A percentile compares a stretch with the other conserved stretches of the same genome.
Evolutionary conservation across 352 stramenopile genomes (phyloP).

Genomic region (Phytophthora macrochlamydospora): DNA sequence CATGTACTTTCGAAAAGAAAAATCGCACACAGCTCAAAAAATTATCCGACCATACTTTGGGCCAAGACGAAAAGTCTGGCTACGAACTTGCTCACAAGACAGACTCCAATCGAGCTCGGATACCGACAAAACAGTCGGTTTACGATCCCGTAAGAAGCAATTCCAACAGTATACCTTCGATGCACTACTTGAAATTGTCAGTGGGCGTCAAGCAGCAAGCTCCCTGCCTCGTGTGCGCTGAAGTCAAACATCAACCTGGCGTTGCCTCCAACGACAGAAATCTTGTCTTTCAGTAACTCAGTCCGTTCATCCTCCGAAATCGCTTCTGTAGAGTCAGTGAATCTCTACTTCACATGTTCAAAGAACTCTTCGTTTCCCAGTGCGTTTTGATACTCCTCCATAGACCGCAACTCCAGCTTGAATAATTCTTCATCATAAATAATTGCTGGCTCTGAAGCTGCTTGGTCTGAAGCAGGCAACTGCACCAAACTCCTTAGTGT

Average conservation of each 20-base stretch:
- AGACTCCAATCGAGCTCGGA: too few species aligned
- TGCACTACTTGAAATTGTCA: too few species aligned
- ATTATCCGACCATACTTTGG: too few species aligned
- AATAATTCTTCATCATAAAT: slow-evolving; percentile 4
- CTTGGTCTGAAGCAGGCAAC: neutral
- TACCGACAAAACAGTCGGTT: too few species aligned
- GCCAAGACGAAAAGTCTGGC: too few species aligned
- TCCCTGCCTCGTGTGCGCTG: neutral
- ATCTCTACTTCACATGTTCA: slow-evolving; percentile 7
- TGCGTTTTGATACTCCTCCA: slow-evolving; percentile 12
- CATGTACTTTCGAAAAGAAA: too few species aligned
- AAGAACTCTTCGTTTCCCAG: slow-evolving; percentile 5
- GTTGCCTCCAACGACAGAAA: slow-evolving; percentile 10
- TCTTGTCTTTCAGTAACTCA: slow-evolving; percentile 14
- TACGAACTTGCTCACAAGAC: too few species aligned
- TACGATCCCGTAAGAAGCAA: too few species aligned
- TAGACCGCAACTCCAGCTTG: slow-evolving; percentile 8
- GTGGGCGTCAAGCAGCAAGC: too few species aligned
- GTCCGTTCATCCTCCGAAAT: slow-evolving; percentile 8
- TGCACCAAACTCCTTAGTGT: slow-evolving; percentile 3
- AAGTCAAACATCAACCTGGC: slow-evolving; percentile 11
- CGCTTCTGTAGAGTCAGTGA: slow-evolving; percentile 9
- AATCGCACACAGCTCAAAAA: too few species aligned
- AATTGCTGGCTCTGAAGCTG: too few species aligned
- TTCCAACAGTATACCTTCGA: too few species aligned